Evolutionary conservation across 345 rosid species (phyloP).

Genomic region (Orychophragmus violaceus): DNA sequence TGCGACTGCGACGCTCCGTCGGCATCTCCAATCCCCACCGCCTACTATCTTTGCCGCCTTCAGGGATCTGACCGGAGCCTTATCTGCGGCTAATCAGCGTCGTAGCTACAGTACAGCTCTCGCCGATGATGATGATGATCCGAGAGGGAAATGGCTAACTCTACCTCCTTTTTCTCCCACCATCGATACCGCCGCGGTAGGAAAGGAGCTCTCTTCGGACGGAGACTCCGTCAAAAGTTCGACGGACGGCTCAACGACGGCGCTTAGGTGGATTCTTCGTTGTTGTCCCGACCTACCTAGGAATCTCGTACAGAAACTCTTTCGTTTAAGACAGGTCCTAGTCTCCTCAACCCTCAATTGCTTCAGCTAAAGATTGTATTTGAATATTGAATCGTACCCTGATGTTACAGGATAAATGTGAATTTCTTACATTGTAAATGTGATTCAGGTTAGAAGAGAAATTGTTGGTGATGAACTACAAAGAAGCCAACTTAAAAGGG

Average conservation of each 20-base stretch:
- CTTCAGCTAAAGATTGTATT: neutral
- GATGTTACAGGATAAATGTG: neutral
- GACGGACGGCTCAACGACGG: slow-evolving; percentile 40
- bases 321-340: slow-evolving; percentile 78
- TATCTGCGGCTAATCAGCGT: slow-evolving; percentile 1
- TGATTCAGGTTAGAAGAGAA: slow-evolving; percentile 65
- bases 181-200: slow-evolving; percentile 38
- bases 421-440: too few species aligned
- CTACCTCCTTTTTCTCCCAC: slow-evolving; percentile 56
- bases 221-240: neutral
- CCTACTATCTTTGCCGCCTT: neutral
- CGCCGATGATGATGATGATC: neutral
- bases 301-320: slow-evolving; percentile 77
- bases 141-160: slow-evolving; percentile 56
- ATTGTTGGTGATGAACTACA: slow-evolving; percentile 31
- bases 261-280: slow-evolving; percentile 71
- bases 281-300: slow-evolving; percentile 89
- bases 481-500: slow-evolving; percentile 53
- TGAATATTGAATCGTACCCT: neutral
- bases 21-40: slow-evolving; percentile 24
- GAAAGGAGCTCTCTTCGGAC: slow-evolving; percentile 37
- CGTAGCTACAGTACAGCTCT: slow-evolving; percentile 24
- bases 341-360: too few species aligned
- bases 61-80: neutral
- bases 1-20: slow-evolving; percentile 34